Evolutionary conservation across 192 early-diverging fungal species (phyloP).

Genomic region (Backusella luteola): DNA sequence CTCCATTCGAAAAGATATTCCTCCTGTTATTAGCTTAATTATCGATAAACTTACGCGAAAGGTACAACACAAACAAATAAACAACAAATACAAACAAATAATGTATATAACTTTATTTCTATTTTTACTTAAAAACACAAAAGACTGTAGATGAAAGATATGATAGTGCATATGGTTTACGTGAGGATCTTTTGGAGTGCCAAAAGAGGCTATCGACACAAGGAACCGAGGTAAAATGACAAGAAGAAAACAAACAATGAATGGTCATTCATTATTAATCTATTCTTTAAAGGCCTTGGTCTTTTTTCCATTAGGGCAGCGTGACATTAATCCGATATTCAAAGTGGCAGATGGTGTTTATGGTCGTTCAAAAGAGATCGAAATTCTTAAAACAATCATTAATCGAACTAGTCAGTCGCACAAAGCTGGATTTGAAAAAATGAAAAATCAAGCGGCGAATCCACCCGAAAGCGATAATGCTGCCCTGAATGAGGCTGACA

Average conservation of each 20-base stretch:
- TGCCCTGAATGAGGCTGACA: slow-evolving; percentile 7
- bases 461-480: not conserved
- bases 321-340: slow-evolving; percentile 23
- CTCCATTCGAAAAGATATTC: slow-evolving; percentile 17
- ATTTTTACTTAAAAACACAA: not conserved
- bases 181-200: slow-evolving; percentile 25
- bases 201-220: slow-evolving; percentile 6
- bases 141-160: slow-evolving; percentile 32
- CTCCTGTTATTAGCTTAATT: slow-evolving; percentile 20
- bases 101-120: not conserved
- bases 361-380: slow-evolving; percentile 20
- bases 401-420: not conserved
- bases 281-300: slow-evolving; percentile 1
- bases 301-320: slow-evolving; percentile 22
- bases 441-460: not conserved
- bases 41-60: slow-evolving; percentile 30
- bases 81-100: not conserved
- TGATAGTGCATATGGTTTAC: slow-evolving; percentile 22
- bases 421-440: not conserved
- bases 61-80: not conserved
- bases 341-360: slow-evolving; percentile 10
- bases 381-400: slow-evolving; percentile 7
- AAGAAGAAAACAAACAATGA: not conserved
- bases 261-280: not conserved
- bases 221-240: not conserved